These are phyloP conservation scores for Thermothelomyces thermophilus DNA, from an alignment of 2,329 filamentous ascomycete species.

Conservation along the genomic window DNA sequence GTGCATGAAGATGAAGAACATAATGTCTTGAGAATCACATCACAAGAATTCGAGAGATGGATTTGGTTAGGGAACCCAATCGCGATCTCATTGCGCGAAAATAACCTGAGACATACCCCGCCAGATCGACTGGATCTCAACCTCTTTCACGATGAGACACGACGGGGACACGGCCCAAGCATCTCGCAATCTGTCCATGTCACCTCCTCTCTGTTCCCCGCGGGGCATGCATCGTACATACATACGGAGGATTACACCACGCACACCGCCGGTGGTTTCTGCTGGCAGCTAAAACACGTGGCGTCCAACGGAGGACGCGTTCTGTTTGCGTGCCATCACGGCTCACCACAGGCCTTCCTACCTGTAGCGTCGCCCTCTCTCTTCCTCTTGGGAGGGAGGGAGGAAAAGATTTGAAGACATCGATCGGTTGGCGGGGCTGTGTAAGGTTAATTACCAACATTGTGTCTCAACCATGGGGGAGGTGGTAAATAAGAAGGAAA, in stretches of 20 bases:
- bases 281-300: conserved; percentile 15
- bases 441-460: no score
- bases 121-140: neutral
- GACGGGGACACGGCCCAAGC: neutral
- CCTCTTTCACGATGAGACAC: conserved; percentile 7
- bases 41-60: no score
- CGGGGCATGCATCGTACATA: no score
- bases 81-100: no score
- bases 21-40: neutral
- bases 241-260: neutral
- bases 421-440: no score
- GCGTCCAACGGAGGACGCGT: conserved; percentile 16
- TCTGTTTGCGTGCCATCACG: conserved; percentile 3
- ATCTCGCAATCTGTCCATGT: neutral
- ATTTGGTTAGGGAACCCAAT: no score
- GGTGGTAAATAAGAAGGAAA: no score
- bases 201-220: neutral
- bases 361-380: neutral
- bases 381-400: no score
- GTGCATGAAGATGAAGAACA: no score
- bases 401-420: no score
- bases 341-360: neutral
- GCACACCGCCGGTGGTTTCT: conserved; percentile 5
- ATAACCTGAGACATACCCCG: conserved; percentile 2
- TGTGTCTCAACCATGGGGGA: no score